Evolutionary conservation across 2,329 filamentous ascomycete genomes (phyloP), one percentile per base, ranked within the genome.

Genomic region (Penicillium brevicompactum): DNA sequence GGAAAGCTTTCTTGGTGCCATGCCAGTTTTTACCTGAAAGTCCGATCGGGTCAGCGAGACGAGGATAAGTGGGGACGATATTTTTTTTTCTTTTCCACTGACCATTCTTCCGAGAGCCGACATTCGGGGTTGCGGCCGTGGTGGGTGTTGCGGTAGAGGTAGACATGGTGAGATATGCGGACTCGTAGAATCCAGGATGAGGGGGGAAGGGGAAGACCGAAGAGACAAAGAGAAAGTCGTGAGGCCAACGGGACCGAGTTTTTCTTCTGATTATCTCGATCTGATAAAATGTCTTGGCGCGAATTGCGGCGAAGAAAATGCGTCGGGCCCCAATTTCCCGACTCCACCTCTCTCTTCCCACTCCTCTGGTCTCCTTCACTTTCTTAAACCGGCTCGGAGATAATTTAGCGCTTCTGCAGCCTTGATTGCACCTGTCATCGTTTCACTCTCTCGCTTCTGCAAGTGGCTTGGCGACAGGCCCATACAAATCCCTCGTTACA

Each of bases 11-110:
- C 73, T 92, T 93, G 27, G 84, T 81, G 50, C 83, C 80, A 72
- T 95, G 92, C 94, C 94, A 99, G 79, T 96, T 90, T 80, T 97
- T 97, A 72, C 94, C 94, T 96, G 70, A 62, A 61, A 53, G 51
- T 49, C 50, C 60, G 57, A 62, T 54, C 43, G 49, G 53, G 55
- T 61, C 47, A 63, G 51, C 55, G 41, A 51, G 34, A 60, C 44
- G 40, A 56, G 47, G 49, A 52, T 48, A 49, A 49, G 47, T 52
- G 63, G 50, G 55, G 48, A 51, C 41, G 43, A 53, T 7, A 24
- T 41, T 31, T 37, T 27, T 50, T 53, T 22, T 40, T 18, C 18
- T 45, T 50, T 45, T 32, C 38, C 56, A 66, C 77, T 60, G 79
- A 93, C 91, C 91, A 79, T 96, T 96, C 74, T 88, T 89, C 67